These are phyloP conservation scores for Sisymbrium altissimum DNA, from an alignment of 345 rosid genomes.

Conservation along the genomic window DNA sequence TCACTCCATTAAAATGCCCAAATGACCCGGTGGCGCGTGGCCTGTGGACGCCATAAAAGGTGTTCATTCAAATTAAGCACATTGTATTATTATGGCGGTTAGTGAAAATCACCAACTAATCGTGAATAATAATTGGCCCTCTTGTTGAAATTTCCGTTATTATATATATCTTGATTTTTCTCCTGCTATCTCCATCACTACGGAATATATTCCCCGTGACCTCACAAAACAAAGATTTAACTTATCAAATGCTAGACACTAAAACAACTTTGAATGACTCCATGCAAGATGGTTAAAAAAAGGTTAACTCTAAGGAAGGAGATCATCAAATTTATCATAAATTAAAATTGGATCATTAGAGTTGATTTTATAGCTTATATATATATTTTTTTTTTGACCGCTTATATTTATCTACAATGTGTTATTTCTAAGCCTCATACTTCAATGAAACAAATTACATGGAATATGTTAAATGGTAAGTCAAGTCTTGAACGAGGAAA, in stretches of 20 bases:
- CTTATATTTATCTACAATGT: neutral
- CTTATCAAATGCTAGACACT: neutral
- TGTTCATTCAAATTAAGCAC: neutral
- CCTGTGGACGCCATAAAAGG: neutral
- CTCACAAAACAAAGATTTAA: slow-evolving; percentile 3
- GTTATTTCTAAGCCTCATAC: neutral
- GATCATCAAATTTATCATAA: neutral
- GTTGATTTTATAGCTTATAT: too few species aligned
- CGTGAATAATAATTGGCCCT: neutral
- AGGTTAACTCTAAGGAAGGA: neutral
- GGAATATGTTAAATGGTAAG: too few species aligned
- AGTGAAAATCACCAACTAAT: neutral
- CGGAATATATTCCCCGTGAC: slow-evolving; percentile 17
- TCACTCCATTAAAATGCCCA: neutral
- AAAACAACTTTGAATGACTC: neutral
- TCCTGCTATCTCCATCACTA: neutral
- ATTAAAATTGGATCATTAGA: neutral
- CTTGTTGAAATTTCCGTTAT: neutral
- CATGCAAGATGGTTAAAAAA: neutral
- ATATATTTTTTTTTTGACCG: too few species aligned
- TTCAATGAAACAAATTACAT: too few species aligned
- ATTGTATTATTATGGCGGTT: neutral
- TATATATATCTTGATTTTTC: neutral
- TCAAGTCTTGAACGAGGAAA: too few species aligned
- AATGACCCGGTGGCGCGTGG: neutral